Evolutionary conservation across 345 rosid species (phyloP).

Genomic region (Ricinus communis): DNA sequence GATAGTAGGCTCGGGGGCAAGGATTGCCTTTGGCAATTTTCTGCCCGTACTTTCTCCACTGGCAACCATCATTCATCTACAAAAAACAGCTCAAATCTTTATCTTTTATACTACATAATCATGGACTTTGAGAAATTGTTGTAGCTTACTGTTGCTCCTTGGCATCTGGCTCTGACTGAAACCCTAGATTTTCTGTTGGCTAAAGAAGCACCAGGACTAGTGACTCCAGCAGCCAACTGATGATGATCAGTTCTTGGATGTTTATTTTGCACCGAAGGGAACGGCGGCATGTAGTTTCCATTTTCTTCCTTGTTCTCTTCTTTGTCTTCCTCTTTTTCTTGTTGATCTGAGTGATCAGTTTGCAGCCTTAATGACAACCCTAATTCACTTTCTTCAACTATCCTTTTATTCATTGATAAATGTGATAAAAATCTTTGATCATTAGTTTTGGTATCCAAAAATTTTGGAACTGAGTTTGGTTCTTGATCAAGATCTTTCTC

Average conservation of each 20-base stretch:
- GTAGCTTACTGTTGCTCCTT: slow-evolving; percentile 42
- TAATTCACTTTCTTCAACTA: slow-evolving; percentile 26
- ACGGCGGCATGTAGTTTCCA: not conserved
- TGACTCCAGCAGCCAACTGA: slow-evolving; percentile 29
- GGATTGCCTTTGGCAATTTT: slow-evolving; percentile 56
- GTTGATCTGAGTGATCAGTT: slow-evolving; percentile 3
- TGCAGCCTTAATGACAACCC: slow-evolving; percentile 52
- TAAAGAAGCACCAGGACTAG: slow-evolving; percentile 35
- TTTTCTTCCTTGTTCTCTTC: slow-evolving; percentile 10
- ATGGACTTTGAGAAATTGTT: not conserved
- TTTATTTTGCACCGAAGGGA: slow-evolving; percentile 19
- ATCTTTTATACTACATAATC: not conserved
- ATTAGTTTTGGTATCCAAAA: not conserved
- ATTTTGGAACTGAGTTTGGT: slow-evolving; percentile 9
- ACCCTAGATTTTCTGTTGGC: slow-evolving; percentile 57
- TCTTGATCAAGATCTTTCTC: slow-evolving; percentile 21
- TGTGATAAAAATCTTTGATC: not conserved
- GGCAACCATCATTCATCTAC: slow-evolving; percentile 52
- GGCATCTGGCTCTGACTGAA: slow-evolving; percentile 56
- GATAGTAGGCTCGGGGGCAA: slow-evolving; percentile 53
- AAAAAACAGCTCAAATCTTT: not conserved
- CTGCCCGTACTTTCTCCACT: slow-evolving; percentile 57
- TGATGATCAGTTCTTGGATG: slow-evolving; percentile 30
- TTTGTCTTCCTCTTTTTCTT: slow-evolving; percentile 11
- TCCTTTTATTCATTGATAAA: not conserved